These are phyloP conservation scores for Nepenthes gracilis DNA, from an alignment of 148 eudicot genomes.

Conservation along the genomic window DNA sequence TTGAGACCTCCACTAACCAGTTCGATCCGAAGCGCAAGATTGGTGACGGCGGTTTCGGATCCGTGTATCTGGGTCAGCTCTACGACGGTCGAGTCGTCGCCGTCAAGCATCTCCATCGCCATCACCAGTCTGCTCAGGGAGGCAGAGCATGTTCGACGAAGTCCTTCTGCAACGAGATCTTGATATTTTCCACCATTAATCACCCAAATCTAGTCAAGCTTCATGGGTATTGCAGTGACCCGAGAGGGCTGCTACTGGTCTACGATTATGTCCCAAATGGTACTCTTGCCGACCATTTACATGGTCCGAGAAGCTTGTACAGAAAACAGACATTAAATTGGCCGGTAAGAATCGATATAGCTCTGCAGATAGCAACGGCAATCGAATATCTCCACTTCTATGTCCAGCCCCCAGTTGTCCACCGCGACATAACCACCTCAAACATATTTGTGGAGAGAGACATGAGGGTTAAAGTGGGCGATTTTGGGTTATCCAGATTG, in stretches of 20 bases:
- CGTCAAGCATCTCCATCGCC: conserved; percentile 61
- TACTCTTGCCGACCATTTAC: conserved; percentile 68
- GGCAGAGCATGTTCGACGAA: conserved; percentile 39
- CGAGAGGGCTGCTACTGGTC: conserved; percentile 67
- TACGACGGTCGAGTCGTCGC: conserved; percentile 50
- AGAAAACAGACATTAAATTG: conserved; percentile 42
- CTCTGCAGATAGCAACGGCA: conserved; percentile 61
- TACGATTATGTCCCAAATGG: conserved; percentile 86
- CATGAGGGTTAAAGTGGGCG: conserved; percentile 76
- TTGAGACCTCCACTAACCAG: conserved; percentile 58
- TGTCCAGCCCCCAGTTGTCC: conserved; percentile 74
- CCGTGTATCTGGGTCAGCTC: conserved; percentile 63
- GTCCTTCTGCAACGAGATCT: conserved; percentile 80
- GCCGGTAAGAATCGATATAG: conserved; percentile 61
- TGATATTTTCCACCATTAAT: conserved; percentile 61
- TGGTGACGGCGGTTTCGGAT: conserved; percentile 89
- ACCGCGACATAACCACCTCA: conserved; percentile 71
- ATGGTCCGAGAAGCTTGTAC: conserved; percentile 24
- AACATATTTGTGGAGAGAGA: conserved; percentile 77
- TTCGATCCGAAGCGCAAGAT: conserved; percentile 70
- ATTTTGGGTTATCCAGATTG: conserved; percentile 80
- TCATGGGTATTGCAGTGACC: conserved; percentile 86
- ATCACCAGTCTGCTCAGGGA: conserved; percentile 15
- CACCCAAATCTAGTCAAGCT: conserved; percentile 79
- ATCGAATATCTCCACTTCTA: conserved; percentile 72